phyloP scores from a whole-genome alignment of 2,329 filamentous ascomycete genomes.

The Penicillium freii region DNA sequence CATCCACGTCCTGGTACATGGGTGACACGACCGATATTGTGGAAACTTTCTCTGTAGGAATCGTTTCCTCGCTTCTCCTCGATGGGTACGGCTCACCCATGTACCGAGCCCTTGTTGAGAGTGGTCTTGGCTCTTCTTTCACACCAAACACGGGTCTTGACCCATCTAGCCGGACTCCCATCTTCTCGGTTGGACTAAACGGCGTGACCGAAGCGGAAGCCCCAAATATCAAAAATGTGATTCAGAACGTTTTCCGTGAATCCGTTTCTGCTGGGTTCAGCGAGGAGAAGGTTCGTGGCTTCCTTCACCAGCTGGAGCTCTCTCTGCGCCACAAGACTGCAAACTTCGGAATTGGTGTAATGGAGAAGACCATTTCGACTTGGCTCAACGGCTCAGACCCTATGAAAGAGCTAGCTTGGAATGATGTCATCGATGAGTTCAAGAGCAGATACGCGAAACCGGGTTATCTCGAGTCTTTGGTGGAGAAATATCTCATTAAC shows the following conservation, averaged over 20 bases:
- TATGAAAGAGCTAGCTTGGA: constrained; percentile 87
- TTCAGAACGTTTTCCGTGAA: constrained; percentile 70
- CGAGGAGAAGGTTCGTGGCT: constrained; percentile 84
- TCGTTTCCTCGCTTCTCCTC: constrained; percentile 80
- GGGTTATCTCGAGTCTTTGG: constrained; percentile 75
- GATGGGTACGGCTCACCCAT: constrained; percentile 94
- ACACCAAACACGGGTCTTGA: constrained; percentile 94
- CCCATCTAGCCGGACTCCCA: constrained; percentile 68
- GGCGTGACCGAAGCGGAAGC: constrained; percentile 83
- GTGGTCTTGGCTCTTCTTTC: constrained; percentile 86
- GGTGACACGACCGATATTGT: constrained; percentile 78
- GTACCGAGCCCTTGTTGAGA: constrained; percentile 84
- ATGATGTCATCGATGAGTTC: constrained; percentile 81
- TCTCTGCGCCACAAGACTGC: constrained; percentile 93
- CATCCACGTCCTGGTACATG: constrained; percentile 88
- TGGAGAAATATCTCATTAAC: constrained; percentile 88
- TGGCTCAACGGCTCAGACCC: constrained; percentile 97
- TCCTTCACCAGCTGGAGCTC: constrained; percentile 92
- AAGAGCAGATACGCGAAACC: constrained; percentile 71
- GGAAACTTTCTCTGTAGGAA: constrained; percentile 81
- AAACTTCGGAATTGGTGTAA: constrained; percentile 85
- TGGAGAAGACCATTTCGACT: constrained; percentile 82
- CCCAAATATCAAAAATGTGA: constrained; percentile 68
- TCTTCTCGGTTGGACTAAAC: constrained; percentile 87
- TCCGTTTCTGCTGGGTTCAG: constrained; percentile 77